Evolutionary conservation across 2,329 filamentous ascomycete genomes (phyloP).

Genomic region (Venturia aucupariae): DNA sequence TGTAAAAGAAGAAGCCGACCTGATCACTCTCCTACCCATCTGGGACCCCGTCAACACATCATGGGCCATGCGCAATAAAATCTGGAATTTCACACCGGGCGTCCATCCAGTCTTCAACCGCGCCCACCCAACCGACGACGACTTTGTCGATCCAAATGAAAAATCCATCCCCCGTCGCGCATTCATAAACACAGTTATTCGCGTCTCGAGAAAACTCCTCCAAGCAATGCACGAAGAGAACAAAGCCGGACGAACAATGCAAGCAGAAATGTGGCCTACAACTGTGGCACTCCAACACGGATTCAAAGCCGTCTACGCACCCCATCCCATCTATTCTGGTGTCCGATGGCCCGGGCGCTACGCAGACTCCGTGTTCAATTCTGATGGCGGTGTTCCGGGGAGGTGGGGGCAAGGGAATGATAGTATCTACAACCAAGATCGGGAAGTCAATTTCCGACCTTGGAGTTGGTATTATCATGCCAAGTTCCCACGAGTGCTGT

Average conservation of each 20-base stretch:
- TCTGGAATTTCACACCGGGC: conserved; percentile 39
- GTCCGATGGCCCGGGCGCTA: conserved; percentile 75
- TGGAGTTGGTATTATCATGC: conserved; percentile 90
- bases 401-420: conserved; percentile 36
- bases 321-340: conserved; percentile 82
- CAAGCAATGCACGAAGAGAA: conserved; percentile 88
- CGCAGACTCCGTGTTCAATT: conserved; percentile 72
- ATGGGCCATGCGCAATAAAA: conserved; percentile 52
- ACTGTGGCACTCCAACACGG: conserved; percentile 85
- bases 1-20: conserved; percentile 79
- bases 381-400: conserved; percentile 43
- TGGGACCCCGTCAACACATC: conserved; percentile 83
- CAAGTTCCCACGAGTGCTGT: conserved; percentile 71
- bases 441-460: conserved; percentile 81
- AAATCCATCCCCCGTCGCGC: conserved; percentile 57
- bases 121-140: conserved; percentile 57
- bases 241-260: conserved; percentile 78
- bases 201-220: conserved; percentile 72
- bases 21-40: conserved; percentile 85
- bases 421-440: conserved; percentile 45
- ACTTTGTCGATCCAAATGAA: conserved; percentile 43
- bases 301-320: conserved; percentile 83
- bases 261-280: conserved; percentile 93
- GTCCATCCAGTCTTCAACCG: conserved; percentile 77
- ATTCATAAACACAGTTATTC: conserved; percentile 79